phyloP scores from a whole-genome alignment of 768 basidiomycete species.

The Psilocybe cubensis region DNA sequence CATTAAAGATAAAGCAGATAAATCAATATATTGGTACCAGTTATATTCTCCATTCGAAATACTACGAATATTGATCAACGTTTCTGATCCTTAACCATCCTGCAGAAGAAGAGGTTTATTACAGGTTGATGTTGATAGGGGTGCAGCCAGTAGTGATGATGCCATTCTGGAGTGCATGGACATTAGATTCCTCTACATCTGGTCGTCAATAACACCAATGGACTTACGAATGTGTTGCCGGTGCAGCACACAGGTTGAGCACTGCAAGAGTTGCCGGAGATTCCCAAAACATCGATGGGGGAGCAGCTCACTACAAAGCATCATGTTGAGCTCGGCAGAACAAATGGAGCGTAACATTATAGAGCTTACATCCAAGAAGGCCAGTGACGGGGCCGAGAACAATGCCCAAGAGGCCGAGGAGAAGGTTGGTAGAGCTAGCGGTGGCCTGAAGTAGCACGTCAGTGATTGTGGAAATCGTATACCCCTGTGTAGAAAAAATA shows the following conservation, averaged over 20 bases:
- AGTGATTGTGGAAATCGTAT: not conserved
- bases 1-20: no score
- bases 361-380: constrained; percentile 19
- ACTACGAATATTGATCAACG: not conserved
- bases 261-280: constrained; percentile 24
- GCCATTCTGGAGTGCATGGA: constrained; percentile 20
- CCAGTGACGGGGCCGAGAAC: constrained; percentile 19
- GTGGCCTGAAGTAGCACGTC: constrained; percentile 14
- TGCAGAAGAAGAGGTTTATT: not conserved
- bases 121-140: constrained; percentile 31
- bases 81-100: not conserved
- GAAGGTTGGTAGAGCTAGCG: constrained; percentile 8
- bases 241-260: constrained; percentile 36
- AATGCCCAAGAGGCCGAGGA: constrained; percentile 31
- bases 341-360: not conserved
- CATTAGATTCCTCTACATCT: not conserved
- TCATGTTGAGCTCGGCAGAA: not conserved
- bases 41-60: not conserved
- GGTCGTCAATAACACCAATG: no score
- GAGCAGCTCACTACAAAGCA: constrained; percentile 31
- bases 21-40: no score
- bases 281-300: constrained; percentile 32
- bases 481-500: not conserved
- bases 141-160: constrained; percentile 31
- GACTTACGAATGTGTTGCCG: constrained; percentile 28